Conservation (phyloP, 306 rosid species). For the Fagus crenata region DNA sequence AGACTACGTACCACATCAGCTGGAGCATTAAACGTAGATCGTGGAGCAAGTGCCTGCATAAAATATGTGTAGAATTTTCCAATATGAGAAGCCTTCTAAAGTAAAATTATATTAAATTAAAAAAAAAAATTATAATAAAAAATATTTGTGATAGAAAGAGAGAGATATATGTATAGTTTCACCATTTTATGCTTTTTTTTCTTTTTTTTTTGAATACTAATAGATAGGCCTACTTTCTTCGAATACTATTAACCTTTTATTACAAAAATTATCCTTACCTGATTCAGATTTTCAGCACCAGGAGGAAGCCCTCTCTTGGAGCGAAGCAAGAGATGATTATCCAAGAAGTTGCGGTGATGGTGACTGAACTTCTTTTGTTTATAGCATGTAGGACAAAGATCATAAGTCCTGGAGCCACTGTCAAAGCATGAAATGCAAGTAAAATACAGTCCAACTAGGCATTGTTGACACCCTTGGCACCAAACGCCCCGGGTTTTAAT, state of each 20-base stretch:
- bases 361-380: slow-evolving; percentile 6
- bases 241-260: no score
- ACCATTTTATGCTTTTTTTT: no score
- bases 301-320: slow-evolving; percentile 1
- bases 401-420: background rate
- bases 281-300: background rate
- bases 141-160: no score
- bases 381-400: slow-evolving; percentile 26
- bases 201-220: no score
- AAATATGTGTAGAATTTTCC: background rate
- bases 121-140: no score
- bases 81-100: no score
- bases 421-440: slow-evolving; percentile 34
- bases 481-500: slow-evolving; percentile 30
- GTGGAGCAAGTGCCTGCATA: background rate
- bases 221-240: no score
- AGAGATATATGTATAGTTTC: no score
- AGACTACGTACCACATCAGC: no score
- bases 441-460: slow-evolving; percentile 28
- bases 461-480: slow-evolving; percentile 18
- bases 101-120: no score
- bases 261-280: background rate
- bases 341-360: slow-evolving; percentile 25
- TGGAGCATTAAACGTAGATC: no score
- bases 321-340: slow-evolving; percentile 27